These are phyloP conservation scores for Acanthamoeba comandoni DNA, from an alignment of 208 protist genomes.

Conservation along the genomic window DNA sequence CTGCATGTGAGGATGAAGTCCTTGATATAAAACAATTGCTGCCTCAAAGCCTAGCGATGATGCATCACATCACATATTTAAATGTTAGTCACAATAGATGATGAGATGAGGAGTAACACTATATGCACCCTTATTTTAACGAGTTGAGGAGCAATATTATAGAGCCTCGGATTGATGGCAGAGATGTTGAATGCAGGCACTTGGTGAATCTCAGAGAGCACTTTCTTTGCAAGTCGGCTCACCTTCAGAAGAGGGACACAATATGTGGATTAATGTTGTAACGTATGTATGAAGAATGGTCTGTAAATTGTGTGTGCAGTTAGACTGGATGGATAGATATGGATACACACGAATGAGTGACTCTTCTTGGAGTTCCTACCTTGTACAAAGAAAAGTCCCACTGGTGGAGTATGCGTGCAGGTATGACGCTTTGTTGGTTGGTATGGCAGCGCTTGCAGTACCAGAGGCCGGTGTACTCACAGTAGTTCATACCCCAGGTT, in stretches of 20 bases:
- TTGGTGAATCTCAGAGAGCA: constrained; percentile 38
- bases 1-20: constrained; percentile 69
- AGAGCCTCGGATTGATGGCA: constrained; percentile 61
- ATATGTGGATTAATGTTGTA: too few species aligned
- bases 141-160: constrained; percentile 7
- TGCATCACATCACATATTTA: neutral
- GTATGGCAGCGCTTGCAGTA: constrained; percentile 69
- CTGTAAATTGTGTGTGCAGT: too few species aligned
- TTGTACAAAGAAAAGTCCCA: constrained; percentile 71
- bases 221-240: constrained; percentile 1
- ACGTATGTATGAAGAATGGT: too few species aligned
- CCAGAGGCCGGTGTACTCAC: constrained; percentile 73
- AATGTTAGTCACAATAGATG: constrained; percentile 19
- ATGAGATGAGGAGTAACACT: neutral
- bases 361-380: neutral
- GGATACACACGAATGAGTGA: neutral
- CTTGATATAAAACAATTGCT: constrained; percentile 59
- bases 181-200: constrained; percentile 33
- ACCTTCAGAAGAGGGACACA: neutral
- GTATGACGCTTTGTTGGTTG: constrained; percentile 39
- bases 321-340: too few species aligned
- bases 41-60: neutral
- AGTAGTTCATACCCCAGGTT: constrained; percentile 13
- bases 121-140: neutral
- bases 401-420: constrained; percentile 68